Conservation (phyloP, 345 rosid genomes). For the Triadica sebifera region DNA sequence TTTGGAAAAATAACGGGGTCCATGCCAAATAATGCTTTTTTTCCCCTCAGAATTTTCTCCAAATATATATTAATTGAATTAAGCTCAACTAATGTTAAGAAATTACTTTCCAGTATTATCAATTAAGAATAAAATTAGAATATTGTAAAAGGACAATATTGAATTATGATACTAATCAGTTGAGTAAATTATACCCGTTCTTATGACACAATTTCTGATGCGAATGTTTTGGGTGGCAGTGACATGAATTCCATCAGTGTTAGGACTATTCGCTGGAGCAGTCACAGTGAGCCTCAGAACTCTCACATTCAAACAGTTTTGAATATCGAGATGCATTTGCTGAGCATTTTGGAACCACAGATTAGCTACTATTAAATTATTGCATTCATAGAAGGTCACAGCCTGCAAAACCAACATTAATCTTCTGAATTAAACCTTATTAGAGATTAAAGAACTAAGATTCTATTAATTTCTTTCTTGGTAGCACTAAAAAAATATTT, state of each 20-base stretch:
- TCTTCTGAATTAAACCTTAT: background rate
- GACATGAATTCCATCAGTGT: conserved; percentile 91
- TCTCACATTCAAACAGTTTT: conserved; percentile 50
- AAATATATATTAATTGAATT: too few species aligned
- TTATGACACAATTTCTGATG: conserved; percentile 53
- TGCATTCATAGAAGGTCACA: conserved; percentile 62
- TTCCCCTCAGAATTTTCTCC: too few species aligned
- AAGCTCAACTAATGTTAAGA: too few species aligned
- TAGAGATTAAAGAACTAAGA: background rate
- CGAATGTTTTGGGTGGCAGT: conserved; percentile 55
- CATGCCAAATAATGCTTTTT: too few species aligned
- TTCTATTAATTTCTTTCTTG: too few species aligned
- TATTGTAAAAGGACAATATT: too few species aligned
- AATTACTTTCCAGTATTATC: too few species aligned
- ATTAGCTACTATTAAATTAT: conserved; percentile 51
- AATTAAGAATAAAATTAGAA: too few species aligned
- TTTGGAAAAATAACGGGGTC: too few species aligned
- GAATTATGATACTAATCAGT: too few species aligned
- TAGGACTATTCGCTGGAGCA: conserved; percentile 77
- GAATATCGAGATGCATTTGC: conserved; percentile 69
- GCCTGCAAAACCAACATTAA: conserved; percentile 45
- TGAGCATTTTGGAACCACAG: conserved; percentile 68
- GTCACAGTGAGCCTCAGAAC: conserved; percentile 50
- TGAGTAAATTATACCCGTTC: conserved; percentile 51
- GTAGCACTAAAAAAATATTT: too few species aligned